Evolutionary conservation across 2,329 filamentous ascomycete genomes (phyloP).

Genomic region (Xylariaceae sp.): DNA sequence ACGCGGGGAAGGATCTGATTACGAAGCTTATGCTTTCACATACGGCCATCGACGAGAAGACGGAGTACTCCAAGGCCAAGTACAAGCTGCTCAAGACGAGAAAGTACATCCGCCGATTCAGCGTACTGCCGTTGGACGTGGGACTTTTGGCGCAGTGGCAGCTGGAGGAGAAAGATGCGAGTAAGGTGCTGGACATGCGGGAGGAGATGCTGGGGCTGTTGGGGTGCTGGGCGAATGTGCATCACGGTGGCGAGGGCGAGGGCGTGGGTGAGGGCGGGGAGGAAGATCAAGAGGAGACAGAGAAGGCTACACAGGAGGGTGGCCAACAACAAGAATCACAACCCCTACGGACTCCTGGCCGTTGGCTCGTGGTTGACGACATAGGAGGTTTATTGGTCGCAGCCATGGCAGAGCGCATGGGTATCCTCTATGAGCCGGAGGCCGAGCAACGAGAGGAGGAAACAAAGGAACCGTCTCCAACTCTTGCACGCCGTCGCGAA

Average conservation of each 20-base stretch:
- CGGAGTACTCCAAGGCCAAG: constrained; percentile 86
- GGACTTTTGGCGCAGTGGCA: constrained; percentile 71
- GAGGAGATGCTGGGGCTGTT: constrained; percentile 79
- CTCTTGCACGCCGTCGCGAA: constrained; percentile 5
- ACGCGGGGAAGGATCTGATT: constrained; percentile 83
- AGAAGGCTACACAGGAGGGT: no score
- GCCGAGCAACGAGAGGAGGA: not conserved
- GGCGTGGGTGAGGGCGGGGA: constrained; percentile 12
- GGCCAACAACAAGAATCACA: constrained; percentile 5
- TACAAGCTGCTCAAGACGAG: constrained; percentile 92
- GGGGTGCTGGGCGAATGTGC: constrained; percentile 86
- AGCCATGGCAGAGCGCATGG: constrained; percentile 84
- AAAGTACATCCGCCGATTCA: constrained; percentile 89
- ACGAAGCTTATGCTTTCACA: constrained; percentile 90
- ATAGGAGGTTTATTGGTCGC: constrained; percentile 79
- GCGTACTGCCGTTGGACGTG: constrained; percentile 78
- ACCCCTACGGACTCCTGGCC: constrained; percentile 41
- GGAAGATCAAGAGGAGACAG: constrained; percentile 3
- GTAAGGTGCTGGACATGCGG: constrained; percentile 78
- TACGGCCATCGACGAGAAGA: constrained; percentile 88
- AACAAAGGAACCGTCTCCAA: not conserved
- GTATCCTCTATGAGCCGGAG: constrained; percentile 58
- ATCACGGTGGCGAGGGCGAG: constrained; percentile 53
- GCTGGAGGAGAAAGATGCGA: constrained; percentile 73
- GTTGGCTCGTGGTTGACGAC: constrained; percentile 84